Evolutionary conservation across 2,329 filamentous ascomycete genomes (phyloP), one percentile per base, ranked within the genome.

Genomic region (Diaporthe velutina): DNA sequence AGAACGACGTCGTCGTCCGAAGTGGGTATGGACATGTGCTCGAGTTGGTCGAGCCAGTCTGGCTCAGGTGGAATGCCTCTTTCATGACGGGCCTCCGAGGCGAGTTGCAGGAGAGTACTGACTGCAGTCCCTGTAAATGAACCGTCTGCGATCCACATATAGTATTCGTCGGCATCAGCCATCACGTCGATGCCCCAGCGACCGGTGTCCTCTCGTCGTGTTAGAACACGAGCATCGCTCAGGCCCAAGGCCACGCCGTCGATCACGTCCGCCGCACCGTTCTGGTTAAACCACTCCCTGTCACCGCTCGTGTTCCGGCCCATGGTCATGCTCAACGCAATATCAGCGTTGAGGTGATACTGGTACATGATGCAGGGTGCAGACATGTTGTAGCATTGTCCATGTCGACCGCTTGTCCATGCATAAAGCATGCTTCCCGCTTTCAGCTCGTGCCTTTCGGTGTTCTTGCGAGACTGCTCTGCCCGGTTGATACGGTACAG

Each of bases 271-370:
- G n/a, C 72, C 13, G 71, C 58, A 15, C 76, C 76, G 42, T 73
- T 28, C n/a, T 57, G 50, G 19, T 73, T 45, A 48, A 75, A 77
- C 75, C 76, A 77, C 19, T 40, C 2, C 33, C 71, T 78, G 60
- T 81, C 77, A 4, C 80, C 80, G 60, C 77, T 80, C 0, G 77
- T 76, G 33, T 80, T 78, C 75, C 78, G 76, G 22, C 78, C 77
- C 73, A 80, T 80, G 68, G 78, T 66, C 54, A 81, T 67, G 22
- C 78, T 77, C 30, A 93, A 83, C 0, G 89, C 91, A 77, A 94
- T 93, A 75, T 94, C 92, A 5, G 91, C 92, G 77, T 93, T 93
- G 58, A 94, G 78, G 78, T 94, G 92, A 77, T 94, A 94, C 79
- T 94, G 87, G 78, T 94, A 94, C 80, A 93, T 92, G 79, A 91